Evolutionary conservation across 139 green algal species (phyloP), one percentile per base, ranked within the genome.

Genomic region (Mychonastes homosphaera): DNA sequence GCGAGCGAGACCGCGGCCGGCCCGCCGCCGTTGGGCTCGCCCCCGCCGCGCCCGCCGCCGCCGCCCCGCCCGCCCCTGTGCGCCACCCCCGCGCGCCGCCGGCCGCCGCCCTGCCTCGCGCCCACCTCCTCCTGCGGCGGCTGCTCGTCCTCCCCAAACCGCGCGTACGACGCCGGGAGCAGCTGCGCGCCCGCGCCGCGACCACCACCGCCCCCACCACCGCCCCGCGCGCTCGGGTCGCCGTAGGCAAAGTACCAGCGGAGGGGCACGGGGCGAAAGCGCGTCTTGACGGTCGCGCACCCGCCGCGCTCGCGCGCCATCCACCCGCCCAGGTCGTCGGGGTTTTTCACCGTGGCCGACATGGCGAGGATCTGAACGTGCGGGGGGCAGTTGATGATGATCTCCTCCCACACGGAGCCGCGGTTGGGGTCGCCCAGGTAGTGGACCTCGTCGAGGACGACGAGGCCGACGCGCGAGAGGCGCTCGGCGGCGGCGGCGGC

Each of bases 401-500:
- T 81, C 75, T 97, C 92, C 79, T 98, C 92, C 92, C 92, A 98
- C 64, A 96, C 89, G 18, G 52, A 91, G 36, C 92, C 90, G 4
- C 91, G 58, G 16, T 68, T 43, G 1, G 76, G 73, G 77, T 95
- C 83, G 0, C 76, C 75, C 45, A 94, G 64, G 53, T 92, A 94
- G 69, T 89, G 84, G 53, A 91, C 89, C 77, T 98, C 92, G 63
- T 98, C 92, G 55, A 98, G 65, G 15, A 98, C 88, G 4, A 97
- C 62, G 19, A 93, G 68, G 0, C 76, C 85, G 36, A 98, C 86
- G 39, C 92, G 75, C n/a, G 71, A 74, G 41, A 96, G 65, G 13
- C 86, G 63, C 29, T 71, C 67, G 30, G 77, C 76, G 1, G 71
- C 53, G 2, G 75, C 76, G 55, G 34, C 35, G 23, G n/a, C n/a